Evolutionary conservation across 2,329 filamentous ascomycete genomes (phyloP), one percentile per base, ranked within the genome.

Genomic region (Pyricularia pennisetigena): DNA sequence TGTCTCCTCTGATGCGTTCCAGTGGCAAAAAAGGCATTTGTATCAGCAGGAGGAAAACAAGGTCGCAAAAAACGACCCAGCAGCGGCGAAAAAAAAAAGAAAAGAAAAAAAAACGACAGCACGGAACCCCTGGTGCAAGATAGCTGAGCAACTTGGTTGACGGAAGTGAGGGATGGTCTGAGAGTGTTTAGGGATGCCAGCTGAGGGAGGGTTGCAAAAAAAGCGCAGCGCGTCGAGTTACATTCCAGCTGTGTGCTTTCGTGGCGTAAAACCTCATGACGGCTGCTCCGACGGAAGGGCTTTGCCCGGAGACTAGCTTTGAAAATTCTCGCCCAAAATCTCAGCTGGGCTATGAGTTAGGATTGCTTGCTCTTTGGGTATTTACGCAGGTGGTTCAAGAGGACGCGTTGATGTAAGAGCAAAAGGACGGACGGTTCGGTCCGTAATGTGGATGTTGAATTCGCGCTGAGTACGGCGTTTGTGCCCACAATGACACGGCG

Each of bases 241-340:
- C 2, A 61, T 24, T 26, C 57, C 57, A 26, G 57, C n/a, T 10
- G n/a, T 26, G 57, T 23, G 23, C 7, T 4, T 61, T 61, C 57
- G 57, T 61, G 57, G 57, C 57, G 57, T 61, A 61, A 61, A 61
- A 61, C 57, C 57, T 61, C 57, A 61, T 61, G 57, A 23, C 57
- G 57, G n/a, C 57, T 61, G 57, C 23, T 24, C 23, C 57, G 26
- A 26, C 57, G 57, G 3, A 61, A 61, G 23, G 57, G 3, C 57
- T 24, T 12, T 61, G 57, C 57, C 57, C 57, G 23, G 57, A n/a
- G 23, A 61, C 57, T 61, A 61, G 57, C 57, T 61, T 14, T n/a
- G n/a, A 7, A 61, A 61, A 61, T 12, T 4, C 4, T 26, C 23
- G 7, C 57, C n/a, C n/a, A 26, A 12, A 24, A n/a, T 8, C 4